A percentile compares a stretch with the other conserved stretches of the same genome.
phyloP scores from a whole-genome alignment of 2,329 filamentous ascomycete species.

The Incumbomyces lentus region DNA sequence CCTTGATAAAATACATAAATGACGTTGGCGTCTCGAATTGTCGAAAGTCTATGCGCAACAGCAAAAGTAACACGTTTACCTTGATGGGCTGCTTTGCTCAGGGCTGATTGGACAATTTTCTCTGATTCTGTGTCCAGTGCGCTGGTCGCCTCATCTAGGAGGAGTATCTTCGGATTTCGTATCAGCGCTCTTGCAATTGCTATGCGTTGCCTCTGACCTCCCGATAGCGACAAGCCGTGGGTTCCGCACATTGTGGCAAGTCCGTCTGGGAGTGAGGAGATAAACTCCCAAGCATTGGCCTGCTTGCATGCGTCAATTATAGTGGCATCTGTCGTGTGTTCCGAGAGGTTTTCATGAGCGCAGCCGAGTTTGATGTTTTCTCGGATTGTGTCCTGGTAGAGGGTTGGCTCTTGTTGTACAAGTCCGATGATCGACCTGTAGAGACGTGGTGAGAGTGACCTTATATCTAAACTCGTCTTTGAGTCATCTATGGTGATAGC shows the following conservation, averaged over 20 bases:
- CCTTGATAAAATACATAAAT: slow-evolving; percentile 33
- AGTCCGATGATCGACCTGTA: slow-evolving; percentile 59
- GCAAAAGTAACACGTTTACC: slow-evolving; percentile 25
- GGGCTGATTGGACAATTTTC: slow-evolving; percentile 24
- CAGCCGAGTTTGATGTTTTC: slow-evolving; percentile 59
- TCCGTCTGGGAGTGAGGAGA: slow-evolving; percentile 29
- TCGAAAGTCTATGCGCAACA: slow-evolving; percentile 31
- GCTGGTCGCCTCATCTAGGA: slow-evolving; percentile 36
- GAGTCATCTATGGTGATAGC: slow-evolving; percentile 52
- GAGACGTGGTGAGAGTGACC: slow-evolving; percentile 46
- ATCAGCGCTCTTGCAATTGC: slow-evolving; percentile 35
- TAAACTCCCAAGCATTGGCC: slow-evolving; percentile 30
- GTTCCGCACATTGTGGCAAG: slow-evolving; percentile 28
- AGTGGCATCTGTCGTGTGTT: slow-evolving; percentile 22
- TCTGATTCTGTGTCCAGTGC: slow-evolving; percentile 32
- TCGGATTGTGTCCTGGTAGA: slow-evolving; percentile 59
- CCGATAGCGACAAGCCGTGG: slow-evolving; percentile 27
- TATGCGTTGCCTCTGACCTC: slow-evolving; percentile 34
- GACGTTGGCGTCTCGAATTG: slow-evolving; percentile 28
- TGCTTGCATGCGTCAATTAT: slow-evolving; percentile 27
- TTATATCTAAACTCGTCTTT: slow-evolving; percentile 39
- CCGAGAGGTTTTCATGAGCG: slow-evolving; percentile 11
- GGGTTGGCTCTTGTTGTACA: slow-evolving; percentile 63
- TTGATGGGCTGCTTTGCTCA: slow-evolving; percentile 22
- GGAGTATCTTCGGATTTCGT: slow-evolving; percentile 25